Conservation (phyloP, 305 asterid species). For the Fraxinus xanthoxyloides region DNA sequence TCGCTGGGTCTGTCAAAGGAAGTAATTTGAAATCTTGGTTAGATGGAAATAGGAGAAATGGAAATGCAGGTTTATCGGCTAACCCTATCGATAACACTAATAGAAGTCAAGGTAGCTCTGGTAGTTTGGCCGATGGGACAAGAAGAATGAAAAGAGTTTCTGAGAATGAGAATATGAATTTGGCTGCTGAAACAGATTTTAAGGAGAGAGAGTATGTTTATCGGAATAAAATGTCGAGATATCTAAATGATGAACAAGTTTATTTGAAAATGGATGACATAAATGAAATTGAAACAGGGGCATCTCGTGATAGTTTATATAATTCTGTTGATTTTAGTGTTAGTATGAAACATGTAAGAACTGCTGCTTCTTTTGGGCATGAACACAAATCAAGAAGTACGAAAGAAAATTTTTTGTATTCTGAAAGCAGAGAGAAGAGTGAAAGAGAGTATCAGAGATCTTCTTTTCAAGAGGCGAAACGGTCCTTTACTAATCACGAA, state of each 20-base stretch:
- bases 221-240: slow-evolving; percentile 40
- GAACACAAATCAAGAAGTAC: slow-evolving; percentile 31
- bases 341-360: slow-evolving; percentile 41
- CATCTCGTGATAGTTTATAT: slow-evolving; percentile 35
- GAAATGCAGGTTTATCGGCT: slow-evolving; percentile 24
- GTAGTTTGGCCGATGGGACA: slow-evolving; percentile 23
- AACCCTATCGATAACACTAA: slow-evolving; percentile 16
- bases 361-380: slow-evolving; percentile 37
- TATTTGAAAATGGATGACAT: slow-evolving; percentile 39
- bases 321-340: slow-evolving; percentile 59
- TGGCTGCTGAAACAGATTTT: slow-evolving; percentile 28
- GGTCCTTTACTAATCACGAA: slow-evolving; percentile 16
- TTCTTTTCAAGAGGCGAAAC: slow-evolving; percentile 24
- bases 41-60: slow-evolving; percentile 23
- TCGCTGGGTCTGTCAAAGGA: slow-evolving; percentile 41
- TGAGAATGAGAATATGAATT: slow-evolving; percentile 30
- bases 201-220: slow-evolving; percentile 40
- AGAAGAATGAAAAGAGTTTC: slow-evolving; percentile 28
- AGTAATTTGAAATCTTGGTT: slow-evolving; percentile 25
- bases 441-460: slow-evolving; percentile 36
- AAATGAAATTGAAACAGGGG: slow-evolving; percentile 46
- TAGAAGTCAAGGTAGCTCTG: slow-evolving; percentile 24
- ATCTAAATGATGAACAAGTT: slow-evolving; percentile 35
- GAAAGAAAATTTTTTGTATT: slow-evolving; percentile 28
- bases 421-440: slow-evolving; percentile 37